Evolutionary conservation across 2,329 filamentous ascomycete genomes (phyloP), one percentile per base, ranked within the genome.

Genomic region (Ascomycota sp.): DNA sequence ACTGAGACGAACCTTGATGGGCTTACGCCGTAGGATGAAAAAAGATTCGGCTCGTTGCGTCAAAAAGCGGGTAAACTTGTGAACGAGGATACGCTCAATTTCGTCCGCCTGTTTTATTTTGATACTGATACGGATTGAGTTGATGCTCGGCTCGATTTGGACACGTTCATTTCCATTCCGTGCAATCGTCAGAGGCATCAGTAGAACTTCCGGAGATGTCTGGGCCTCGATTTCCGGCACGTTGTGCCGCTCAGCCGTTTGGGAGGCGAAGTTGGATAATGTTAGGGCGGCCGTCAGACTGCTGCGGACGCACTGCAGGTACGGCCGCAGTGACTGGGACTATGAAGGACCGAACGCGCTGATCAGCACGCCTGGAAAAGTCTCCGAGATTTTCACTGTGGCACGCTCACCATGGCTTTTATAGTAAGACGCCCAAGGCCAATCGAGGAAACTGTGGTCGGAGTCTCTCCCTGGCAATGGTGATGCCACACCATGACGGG

Each of bases 41-140:
- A 98, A 98, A 0, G 81, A 82, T 57, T 98, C 89, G 29, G 89
- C 89, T 54, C 86, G 67, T 59, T 94, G 86, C 24, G 82, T 94
- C 57, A 98, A 59, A 65, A 98, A 98, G 33, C 89, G 69, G 25
- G 85, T 93, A 48, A 98, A 95, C 58, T 98, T 98, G 61, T 95
- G 89, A 39, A 98, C 89, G 36, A 98, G 62, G 39, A 98, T 95
- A 51, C 91, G 72, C 56, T 98, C 89, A 46, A 95, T 98, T 61
- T 98, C 89, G 54, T 98, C 89, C 37, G 89, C 89, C 63, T 98
- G 89, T 62, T 98, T 98, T 56, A 98, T 94, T 64, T 86, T 82
- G 61, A 98, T 92, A 67, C 82, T 93, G 47, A 98, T 79, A 43
- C 89, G 77, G 42, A 98, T 79, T 42, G 80, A 91, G 67, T 98